Evolutionary conservation across 768 basidiomycete genomes (phyloP), one percentile per base, ranked within the genome.

Genomic region (Chlorophyllum brunneum): DNA sequence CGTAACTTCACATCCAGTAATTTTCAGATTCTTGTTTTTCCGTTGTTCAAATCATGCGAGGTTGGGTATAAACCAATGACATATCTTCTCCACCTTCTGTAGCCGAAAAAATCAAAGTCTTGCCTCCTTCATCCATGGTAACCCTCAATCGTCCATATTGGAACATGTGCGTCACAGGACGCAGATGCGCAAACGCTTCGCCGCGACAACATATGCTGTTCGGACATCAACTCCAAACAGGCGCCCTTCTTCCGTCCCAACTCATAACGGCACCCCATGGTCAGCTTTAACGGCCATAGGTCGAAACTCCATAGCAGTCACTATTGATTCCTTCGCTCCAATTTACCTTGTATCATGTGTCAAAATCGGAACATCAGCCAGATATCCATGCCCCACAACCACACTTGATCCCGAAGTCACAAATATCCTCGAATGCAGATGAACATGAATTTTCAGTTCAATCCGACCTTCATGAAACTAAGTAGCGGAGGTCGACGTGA

Each of bases 171-270:
- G 78, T 78, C 48, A 98, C 75, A 0, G 85, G 67, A 50, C 83
- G 75, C 0, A 81, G 60, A 61, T 97, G 95, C 0, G 79, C 80
- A 10, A 74, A 30, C 75, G 72, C 55, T 84, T 88, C 27, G 75
- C 70, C 11, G 80, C 82, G 1, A 74, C 73, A 16, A 92, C 66
- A 4, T 59, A 58, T 0, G 84, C 86, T 2, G 76, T 81, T 48
- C 77, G 67, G 33, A 88, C 71, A 61, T 98, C 92, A 50, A 95
- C 58, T 72, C 97, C 94, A 58, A 86, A 76, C 22, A 99, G 54
- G 64, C 88, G 83, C 0, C 95, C 95, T 22, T 95, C 92, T 69
- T 89, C 93, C 24, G 92, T 92, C 3, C 95, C 95, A 9, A 86
- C 69, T 94, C 95, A 98, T 2, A 93, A 59, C 49, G 80, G 75